These are phyloP conservation scores for Cladosporium austrohemisphaericum DNA, from an alignment of 2,329 filamentous ascomycete genomes.

Conservation along the genomic window DNA sequence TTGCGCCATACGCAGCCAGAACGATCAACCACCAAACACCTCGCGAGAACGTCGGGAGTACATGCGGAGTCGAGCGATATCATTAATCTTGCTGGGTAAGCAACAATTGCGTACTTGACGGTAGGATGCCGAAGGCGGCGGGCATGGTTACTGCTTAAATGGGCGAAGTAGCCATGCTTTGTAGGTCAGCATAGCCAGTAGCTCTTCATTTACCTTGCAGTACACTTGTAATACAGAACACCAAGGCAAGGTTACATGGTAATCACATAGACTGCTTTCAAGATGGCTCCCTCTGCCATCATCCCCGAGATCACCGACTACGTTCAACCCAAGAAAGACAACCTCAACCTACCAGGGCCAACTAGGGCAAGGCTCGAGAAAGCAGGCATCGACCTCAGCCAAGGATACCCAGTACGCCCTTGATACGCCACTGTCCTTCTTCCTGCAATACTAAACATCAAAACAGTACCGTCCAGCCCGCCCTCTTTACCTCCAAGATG, in stretches of 20 bases:
- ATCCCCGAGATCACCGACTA: slow-evolving; percentile 55
- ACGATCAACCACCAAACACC: slow-evolving; percentile 15
- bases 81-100: slow-evolving; percentile 1
- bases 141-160: background rate
- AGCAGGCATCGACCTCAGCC: slow-evolving; percentile 64
- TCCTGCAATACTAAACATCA: background rate
- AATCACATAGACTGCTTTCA: background rate
- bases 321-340: slow-evolving; percentile 60
- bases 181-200: background rate
- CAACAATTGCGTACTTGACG: background rate
- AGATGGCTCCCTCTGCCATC: slow-evolving; percentile 25
- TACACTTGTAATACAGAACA: too few species aligned
- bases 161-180: background rate
- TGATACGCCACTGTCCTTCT: too few species aligned
- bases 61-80: background rate
- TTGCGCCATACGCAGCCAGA: slow-evolving; percentile 20
- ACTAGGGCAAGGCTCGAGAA: slow-evolving; percentile 60
- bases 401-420: slow-evolving; percentile 58
- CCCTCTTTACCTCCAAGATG: slow-evolving; percentile 67
- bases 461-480: slow-evolving; percentile 57
- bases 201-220: too few species aligned
- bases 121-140: background rate
- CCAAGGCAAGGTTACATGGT: too few species aligned
- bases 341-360: slow-evolving; percentile 56
- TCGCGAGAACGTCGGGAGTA: background rate